Percentiles rank a stretch among this genome's conserved stretches.
Evolutionary conservation across 2,329 filamentous ascomycete genomes (phyloP).

Genomic region (Clarireedia paspali): DNA sequence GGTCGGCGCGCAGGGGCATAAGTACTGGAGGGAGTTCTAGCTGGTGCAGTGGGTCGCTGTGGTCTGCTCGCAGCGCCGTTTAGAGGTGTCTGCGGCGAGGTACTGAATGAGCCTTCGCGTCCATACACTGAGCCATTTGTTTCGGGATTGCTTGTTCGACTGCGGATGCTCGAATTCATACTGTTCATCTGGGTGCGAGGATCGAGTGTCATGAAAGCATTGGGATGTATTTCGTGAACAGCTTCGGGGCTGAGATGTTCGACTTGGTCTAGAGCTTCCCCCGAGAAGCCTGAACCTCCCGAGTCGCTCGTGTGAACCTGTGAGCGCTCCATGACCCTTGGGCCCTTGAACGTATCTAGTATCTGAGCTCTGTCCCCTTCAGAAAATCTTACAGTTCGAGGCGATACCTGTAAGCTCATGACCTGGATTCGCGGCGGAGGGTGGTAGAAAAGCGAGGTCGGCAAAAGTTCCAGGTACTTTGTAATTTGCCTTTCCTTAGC

Average conservation of each 20-base stretch:
- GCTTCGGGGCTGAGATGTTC: constrained; percentile 15
- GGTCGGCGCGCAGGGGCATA: constrained; percentile 60
- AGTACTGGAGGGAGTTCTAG: constrained; percentile 69
- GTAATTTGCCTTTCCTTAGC: constrained; percentile 8
- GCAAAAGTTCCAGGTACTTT: too few species aligned
- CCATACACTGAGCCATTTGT: constrained; percentile 15
- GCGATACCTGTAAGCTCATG: constrained; percentile 40
- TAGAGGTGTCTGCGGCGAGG: constrained; percentile 26
- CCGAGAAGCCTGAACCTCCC: constrained; percentile 30
- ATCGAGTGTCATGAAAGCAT: constrained; percentile 20
- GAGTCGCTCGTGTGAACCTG: constrained; percentile 34
- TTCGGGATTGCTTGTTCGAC: constrained; percentile 36
- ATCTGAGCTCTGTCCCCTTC: constrained; percentile 40
- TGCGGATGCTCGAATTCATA: constrained; percentile 30
- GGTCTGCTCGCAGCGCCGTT: constrained; percentile 45
- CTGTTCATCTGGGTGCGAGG: constrained; percentile 20
- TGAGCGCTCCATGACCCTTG: constrained; percentile 27
- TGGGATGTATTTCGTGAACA: constrained; percentile 14
- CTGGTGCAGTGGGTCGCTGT: constrained; percentile 60
- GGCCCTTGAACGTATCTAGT: constrained; percentile 36
- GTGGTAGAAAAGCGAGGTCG: too few species aligned
- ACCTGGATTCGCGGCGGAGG: background rate
- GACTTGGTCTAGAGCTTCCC: constrained; percentile 24
- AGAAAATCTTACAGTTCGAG: constrained; percentile 50
- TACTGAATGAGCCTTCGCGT: constrained; percentile 18